Conservation (phyloP, 352 stramenopile genomes). For the Pythium brachiatum region DNA sequence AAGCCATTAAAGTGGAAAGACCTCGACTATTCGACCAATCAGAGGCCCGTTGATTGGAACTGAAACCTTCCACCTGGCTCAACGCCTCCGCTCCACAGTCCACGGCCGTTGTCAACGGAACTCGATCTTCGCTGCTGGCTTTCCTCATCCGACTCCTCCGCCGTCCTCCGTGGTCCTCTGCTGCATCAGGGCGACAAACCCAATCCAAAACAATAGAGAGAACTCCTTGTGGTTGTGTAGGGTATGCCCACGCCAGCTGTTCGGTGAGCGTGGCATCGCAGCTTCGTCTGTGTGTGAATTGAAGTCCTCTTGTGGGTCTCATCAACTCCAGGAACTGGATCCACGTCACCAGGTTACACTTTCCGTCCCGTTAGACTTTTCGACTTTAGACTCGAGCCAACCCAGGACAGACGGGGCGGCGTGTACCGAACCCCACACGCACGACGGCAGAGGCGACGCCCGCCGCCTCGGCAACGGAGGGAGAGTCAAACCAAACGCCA, state of each 20-base stretch:
- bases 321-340: background rate
- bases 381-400: background rate
- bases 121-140: background rate
- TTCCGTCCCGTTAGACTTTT: background rate
- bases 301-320: background rate
- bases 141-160: background rate
- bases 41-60: background rate
- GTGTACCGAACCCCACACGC: background rate
- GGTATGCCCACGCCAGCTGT: background rate
- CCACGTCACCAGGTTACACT: background rate
- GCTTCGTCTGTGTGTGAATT: background rate
- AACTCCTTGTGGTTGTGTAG: background rate
- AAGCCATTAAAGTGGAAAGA: background rate
- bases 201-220: background rate
- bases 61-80: conserved; percentile 1
- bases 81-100: background rate
- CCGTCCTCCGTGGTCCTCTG: background rate
- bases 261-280: background rate
- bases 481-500: background rate
- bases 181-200: background rate
- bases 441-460: background rate
- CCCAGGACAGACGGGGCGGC: background rate
- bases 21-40: conserved; percentile 1
- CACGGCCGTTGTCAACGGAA: background rate
- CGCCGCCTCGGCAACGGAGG: too few relatives aligned